A percentile compares a stretch with the other conserved stretches of the same genome.
phyloP scores from a whole-genome alignment of 805 yeast species.

The Deakozyma indianensis region DNA sequence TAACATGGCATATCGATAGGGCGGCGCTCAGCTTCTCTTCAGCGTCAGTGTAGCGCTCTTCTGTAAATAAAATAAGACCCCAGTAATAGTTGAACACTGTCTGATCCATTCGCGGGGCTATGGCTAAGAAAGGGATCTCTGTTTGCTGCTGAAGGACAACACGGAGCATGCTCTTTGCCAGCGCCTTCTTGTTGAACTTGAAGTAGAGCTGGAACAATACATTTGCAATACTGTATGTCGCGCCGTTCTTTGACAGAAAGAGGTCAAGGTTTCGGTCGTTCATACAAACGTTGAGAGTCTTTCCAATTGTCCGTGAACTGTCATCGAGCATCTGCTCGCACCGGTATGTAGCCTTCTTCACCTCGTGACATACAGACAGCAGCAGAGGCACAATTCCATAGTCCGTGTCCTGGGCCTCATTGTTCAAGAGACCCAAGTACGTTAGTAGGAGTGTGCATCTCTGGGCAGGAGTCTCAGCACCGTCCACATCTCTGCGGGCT shows the following conservation, averaged over 20 bases:
- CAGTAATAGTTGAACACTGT: slow-evolving; percentile 55
- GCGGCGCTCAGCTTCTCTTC: slow-evolving; percentile 40
- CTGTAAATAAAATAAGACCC: slow-evolving; percentile 53
- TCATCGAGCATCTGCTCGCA: slow-evolving; percentile 25
- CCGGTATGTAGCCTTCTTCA: background rate
- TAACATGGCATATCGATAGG: slow-evolving; percentile 20
- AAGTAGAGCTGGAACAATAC: slow-evolving; percentile 58
- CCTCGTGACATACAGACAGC: background rate
- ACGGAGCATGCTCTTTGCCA: slow-evolving; percentile 61
- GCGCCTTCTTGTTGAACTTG: slow-evolving; percentile 46
- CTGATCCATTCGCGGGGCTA: slow-evolving; percentile 35
- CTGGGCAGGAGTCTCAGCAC: background rate
- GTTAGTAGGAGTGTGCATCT: background rate
- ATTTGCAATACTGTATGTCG: slow-evolving; percentile 58
- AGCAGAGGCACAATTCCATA: background rate
- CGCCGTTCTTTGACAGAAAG: slow-evolving; percentile 37
- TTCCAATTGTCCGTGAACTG: slow-evolving; percentile 52
- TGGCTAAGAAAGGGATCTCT: slow-evolving; percentile 36
- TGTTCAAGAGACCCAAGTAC: background rate
- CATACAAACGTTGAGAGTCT: slow-evolving; percentile 60
- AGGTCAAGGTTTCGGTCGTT: slow-evolving; percentile 57
- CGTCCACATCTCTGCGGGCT: background rate
- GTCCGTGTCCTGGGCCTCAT: background rate
- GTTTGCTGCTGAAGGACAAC: slow-evolving; percentile 41
- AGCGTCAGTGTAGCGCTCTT: slow-evolving; percentile 41